Percentiles rank a stretch among this genome's conserved stretches.
Evolutionary conservation across 305 asterid genomes (phyloP).

Genomic region (Rubia peregrina): DNA sequence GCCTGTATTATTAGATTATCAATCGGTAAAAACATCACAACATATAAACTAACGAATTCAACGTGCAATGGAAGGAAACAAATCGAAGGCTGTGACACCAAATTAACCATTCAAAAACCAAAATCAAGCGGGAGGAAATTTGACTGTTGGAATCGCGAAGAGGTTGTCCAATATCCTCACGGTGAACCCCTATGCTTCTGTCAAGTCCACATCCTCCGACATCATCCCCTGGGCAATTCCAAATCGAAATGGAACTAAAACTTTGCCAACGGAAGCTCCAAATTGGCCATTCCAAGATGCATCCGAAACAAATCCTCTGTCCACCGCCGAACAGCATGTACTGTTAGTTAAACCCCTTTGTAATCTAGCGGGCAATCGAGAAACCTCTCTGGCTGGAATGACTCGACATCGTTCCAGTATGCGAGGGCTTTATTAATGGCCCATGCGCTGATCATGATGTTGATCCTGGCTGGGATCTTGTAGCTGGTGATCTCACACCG

Average conservation of each 20-base stretch:
- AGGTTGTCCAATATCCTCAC: not conserved
- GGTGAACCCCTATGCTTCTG: constrained; percentile 4
- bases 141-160: not conserved
- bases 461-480: not conserved
- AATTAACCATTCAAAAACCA: not conserved
- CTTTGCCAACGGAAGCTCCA: constrained; percentile 4
- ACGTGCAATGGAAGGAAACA: no score
- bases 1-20: no score
- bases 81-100: not conserved
- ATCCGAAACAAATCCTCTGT: constrained; percentile 1
- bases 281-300: constrained; percentile 3
- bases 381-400: constrained; percentile 1
- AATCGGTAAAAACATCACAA: no score
- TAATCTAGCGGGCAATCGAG: not conserved
- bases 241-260: constrained; percentile 7
- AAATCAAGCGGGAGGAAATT: not conserved
- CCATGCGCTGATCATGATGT: constrained; percentile 2
- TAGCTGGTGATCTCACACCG: not conserved
- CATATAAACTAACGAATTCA: no score
- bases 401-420: not conserved
- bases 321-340: not conserved
- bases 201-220: not conserved
- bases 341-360: not conserved
- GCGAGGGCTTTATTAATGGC: not conserved
- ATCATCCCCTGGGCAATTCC: not conserved